Percentiles rank a stretch among this genome's conserved stretches.
These are phyloP conservation scores for Candida ipomoeae DNA, from an alignment of 805 yeast species.

Conservation along the genomic window DNA sequence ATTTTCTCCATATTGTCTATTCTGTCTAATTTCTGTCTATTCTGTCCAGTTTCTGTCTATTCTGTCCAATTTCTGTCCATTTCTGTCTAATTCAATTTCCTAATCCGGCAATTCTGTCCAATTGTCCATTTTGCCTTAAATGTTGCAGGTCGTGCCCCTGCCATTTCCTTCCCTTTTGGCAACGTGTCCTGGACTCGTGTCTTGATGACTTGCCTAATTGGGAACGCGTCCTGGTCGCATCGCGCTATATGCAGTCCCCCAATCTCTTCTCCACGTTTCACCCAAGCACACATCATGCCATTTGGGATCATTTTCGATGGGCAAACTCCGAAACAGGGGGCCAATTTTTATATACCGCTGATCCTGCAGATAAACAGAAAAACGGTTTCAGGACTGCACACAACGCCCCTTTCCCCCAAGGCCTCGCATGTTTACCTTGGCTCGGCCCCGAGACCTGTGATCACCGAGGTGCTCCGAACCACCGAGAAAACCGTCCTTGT, in stretches of 20 bases:
- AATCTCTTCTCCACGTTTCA: background rate
- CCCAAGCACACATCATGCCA: conserved; percentile 4
- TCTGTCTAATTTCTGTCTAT: no score
- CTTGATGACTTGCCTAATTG: background rate
- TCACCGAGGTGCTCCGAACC: background rate
- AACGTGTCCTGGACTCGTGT: background rate
- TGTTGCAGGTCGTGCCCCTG: background rate
- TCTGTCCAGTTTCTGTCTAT: no score
- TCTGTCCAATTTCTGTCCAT: no score
- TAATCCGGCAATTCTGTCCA: no score
- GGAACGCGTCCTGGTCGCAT: background rate
- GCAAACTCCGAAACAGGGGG: background rate
- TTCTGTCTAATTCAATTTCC: no score
- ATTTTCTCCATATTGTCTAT: no score
- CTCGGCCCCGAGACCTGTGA: background rate
- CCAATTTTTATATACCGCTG: conserved; percentile 9
- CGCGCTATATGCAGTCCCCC: background rate
- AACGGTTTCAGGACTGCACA: background rate
- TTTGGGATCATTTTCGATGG: conserved; percentile 10
- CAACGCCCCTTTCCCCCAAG: no score
- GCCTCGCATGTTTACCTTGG: conserved; percentile 2
- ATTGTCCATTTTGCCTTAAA: no score
- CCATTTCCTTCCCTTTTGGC: background rate
- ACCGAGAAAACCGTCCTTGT: conserved; percentile 2
- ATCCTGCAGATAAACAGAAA: background rate